Base-by-base conservation (phyloP, 225 moss, liverwort and hornwort genomes). In the Rhytidiadelphus loreus region DNA sequence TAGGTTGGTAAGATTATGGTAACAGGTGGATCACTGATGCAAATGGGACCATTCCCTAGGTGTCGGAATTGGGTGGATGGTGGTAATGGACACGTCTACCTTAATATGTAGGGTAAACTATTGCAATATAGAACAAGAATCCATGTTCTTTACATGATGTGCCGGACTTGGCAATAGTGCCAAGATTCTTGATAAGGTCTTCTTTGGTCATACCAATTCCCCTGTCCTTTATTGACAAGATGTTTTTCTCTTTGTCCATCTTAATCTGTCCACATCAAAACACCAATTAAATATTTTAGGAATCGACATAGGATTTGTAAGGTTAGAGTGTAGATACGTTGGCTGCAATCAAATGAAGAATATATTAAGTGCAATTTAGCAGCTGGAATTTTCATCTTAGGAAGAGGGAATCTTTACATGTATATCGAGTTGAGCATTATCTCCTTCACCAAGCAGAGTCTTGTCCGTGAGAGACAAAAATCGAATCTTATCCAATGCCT, bases 161-260 rank as follows among this genome's bases (percentile, higher is more conserved):
- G 85, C 97, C 93, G 8, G 96, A 98, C 86, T 95, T 98, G 48
- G 98, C 97, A 88, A 98, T 96, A 77, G 96, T 98, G 80, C 98
- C 95, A 48, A 97, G 95, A 74, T 97, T 97, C 90, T 96, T 96
- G 17, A 98, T 93, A n/a, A 98, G 89, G 76, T 98, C 97, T 89
- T 96, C 95, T 35, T 97, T 97, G 21, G 96, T 97, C 98, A 98
- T 97, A 85, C 96, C 97, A 89, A 98, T 92, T 81, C 95, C 97
- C 68, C n/a, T 92, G 64, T 98, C 96, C 69, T 92, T 92, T 73
- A 98, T 90, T 41, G 95, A 91, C 58, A 98, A 80, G 17, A 96
- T 91, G 9, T 85, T 95, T 77, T 92, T 94, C 4, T 83, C 92
- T 81, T 95, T 95, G 72, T 96, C 98, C 90, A 98, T 68, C 82